phyloP scores from a whole-genome alignment of 208 protist species.

The Acanthamoeba triangularis region DNA sequence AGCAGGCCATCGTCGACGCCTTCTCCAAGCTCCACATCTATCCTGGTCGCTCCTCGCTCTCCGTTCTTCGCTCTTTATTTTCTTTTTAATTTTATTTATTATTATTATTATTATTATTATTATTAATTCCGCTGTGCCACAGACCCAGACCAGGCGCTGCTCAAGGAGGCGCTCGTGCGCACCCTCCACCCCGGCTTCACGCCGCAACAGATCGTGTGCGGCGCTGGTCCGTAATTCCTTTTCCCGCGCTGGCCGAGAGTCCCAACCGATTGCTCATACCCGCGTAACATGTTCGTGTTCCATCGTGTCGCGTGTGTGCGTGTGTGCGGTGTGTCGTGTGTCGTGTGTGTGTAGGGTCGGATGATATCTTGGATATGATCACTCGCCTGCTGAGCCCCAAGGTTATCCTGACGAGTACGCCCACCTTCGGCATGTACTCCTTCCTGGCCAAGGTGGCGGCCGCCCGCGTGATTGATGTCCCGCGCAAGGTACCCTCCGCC shows the following conservation, averaged over 20 bases:
- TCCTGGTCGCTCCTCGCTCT: background rate
- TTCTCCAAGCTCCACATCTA: conserved; percentile 64
- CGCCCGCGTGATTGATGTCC: conserved; percentile 41
- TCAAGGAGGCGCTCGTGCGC: conserved; percentile 35
- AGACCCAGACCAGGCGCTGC: conserved; percentile 55
- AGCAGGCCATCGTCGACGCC: conserved; percentile 40
- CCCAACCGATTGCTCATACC: background rate
- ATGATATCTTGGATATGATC: conserved; percentile 84
- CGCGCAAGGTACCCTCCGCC: conserved; percentile 5
- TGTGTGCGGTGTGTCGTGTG: background rate
- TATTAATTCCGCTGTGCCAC: background rate
- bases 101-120: too few relatives aligned
- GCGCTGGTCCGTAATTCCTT: background rate
- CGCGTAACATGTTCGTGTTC: too few relatives aligned
- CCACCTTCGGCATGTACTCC: conserved; percentile 84
- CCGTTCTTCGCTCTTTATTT: background rate
- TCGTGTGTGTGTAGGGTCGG: conserved; percentile 10
- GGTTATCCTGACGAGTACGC: conserved; percentile 73
- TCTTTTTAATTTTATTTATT: background rate
- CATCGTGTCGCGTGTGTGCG: too few relatives aligned
- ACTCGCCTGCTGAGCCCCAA: conserved; percentile 66
- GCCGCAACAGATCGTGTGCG: conserved; percentile 12
- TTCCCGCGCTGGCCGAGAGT: background rate
- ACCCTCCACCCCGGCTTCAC: conserved; percentile 51
- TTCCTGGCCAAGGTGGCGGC: conserved; percentile 65